These are phyloP conservation scores for Aspergillus sp. DNA, from an alignment of 2,329 filamentous ascomycete genomes.

Conservation along the genomic window DNA sequence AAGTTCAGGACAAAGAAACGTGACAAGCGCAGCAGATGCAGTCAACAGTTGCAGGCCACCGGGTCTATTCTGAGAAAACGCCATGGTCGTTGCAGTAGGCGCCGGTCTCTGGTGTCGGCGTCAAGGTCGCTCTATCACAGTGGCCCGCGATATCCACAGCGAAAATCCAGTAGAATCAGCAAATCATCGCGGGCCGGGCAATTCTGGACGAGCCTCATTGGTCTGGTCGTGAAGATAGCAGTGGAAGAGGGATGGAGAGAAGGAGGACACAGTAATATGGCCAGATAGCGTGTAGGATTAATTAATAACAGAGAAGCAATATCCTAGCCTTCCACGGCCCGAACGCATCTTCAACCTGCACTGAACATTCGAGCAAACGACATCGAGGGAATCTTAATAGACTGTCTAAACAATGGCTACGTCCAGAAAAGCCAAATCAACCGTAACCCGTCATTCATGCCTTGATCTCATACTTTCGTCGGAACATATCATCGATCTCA, in stretches of 20 bases:
- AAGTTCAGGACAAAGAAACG: background rate
- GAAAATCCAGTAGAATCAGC: conserved; percentile 4
- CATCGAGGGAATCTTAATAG: conserved; percentile 26
- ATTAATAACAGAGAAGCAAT: conserved; percentile 7
- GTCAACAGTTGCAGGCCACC: conserved; percentile 15
- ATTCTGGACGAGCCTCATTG: background rate
- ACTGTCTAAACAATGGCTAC: conserved; percentile 22
- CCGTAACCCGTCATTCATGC: conserved; percentile 40
- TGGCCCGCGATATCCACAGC: conserved; percentile 1
- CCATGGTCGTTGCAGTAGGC: conserved; percentile 17
- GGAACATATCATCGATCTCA: conserved; percentile 78
- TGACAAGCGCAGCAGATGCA: conserved; percentile 3
- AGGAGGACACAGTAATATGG: too few relatives aligned
- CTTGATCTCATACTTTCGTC: conserved; percentile 68
- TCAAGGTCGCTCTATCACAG: conserved; percentile 11
- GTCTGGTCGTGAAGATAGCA: background rate
- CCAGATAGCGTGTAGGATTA: conserved; percentile 6
- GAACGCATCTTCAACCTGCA: conserved; percentile 11
- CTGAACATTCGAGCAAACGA: too few relatives aligned
- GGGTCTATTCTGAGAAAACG: conserved; percentile 17
- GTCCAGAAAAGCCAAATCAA: conserved; percentile 17
- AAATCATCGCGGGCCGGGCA: conserved; percentile 3
- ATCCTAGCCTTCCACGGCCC: conserved; percentile 4
- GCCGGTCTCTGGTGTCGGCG: conserved; percentile 16
- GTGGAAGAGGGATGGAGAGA: background rate